Evolutionary conservation across 1,284 basidiomycete genomes (phyloP), one percentile per base, ranked within the genome.

Genomic region (Fomitiporia mediterranea): DNA sequence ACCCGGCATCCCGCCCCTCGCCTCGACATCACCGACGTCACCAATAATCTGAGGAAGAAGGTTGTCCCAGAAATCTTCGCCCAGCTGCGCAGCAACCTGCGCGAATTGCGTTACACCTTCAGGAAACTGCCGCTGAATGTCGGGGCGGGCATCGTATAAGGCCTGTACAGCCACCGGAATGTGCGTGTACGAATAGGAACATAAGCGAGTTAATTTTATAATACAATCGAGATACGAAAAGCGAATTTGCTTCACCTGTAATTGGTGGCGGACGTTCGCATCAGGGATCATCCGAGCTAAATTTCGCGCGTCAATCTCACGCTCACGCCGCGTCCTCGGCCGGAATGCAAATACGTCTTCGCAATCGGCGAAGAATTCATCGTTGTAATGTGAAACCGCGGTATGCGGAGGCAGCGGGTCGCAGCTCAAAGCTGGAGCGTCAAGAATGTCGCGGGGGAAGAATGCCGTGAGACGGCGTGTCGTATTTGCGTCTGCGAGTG

Each of bases 371-470:
- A 95, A 94, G 72, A 92, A 95, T 21, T 69, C 70, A 1, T 77
- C 71, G 59, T 92, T 77, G 69, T 95, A 95, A 28, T 65, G 65
- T 23, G 75, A 86, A 4, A 82, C 66, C 2, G 77, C 72, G 1
- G 78, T 77, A 2, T 69, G 71, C 0, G 92, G 91, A 0, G 91
- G 89, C 0, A 94, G 71, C 0, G 91, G 91, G 66, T 95, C 92
- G 62, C 86, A 94, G 2, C 86, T 81, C 51, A 91, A 72, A 15
- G 81, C 74, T 60, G 81, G 79, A 11, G 70, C 69, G 17, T 73
- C 67, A n/a, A 78, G 67, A 6, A 83, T 69, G 2, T 70, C 62
- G 1, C 76, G 73, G 0, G 89, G 90, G 55, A 93, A 76, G 72
- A 91, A 94, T 1, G 82, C 75, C 53, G 87, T 80, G 4, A 89